phyloP scores from a whole-genome alignment of 2,329 filamentous ascomycete species.

The Parascedosporium putredinis region DNA sequence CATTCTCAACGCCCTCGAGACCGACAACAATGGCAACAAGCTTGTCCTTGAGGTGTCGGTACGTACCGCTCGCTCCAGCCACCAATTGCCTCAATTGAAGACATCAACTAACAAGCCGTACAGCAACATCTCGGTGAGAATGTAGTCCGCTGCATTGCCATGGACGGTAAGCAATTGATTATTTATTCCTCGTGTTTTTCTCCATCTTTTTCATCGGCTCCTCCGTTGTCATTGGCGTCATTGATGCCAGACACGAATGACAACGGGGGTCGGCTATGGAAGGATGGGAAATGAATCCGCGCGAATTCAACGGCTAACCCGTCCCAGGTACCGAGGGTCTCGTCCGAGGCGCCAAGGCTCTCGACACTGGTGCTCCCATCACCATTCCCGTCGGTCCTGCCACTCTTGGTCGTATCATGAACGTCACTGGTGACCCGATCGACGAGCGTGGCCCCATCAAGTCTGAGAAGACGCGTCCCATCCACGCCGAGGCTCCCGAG shows the following conservation, averaged over 20 bases:
- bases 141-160: slow-evolving; percentile 99
- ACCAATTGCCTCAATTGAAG: not conserved
- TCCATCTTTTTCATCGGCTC: not conserved
- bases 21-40: slow-evolving; percentile 84
- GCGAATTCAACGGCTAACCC: slow-evolving; percentile 7
- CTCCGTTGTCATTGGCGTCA: too few relatives aligned
- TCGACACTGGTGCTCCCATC: slow-evolving; percentile 90
- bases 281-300: slow-evolving; percentile 3
- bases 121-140: slow-evolving; percentile 99
- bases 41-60: slow-evolving; percentile 94
- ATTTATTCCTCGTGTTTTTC: slow-evolving; percentile 9
- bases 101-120: slow-evolving; percentile 25
- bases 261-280: not conserved
- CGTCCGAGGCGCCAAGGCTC: slow-evolving; percentile 75
- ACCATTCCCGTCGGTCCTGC: slow-evolving; percentile 87
- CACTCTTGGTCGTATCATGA: slow-evolving; percentile 98
- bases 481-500: slow-evolving; percentile 85
- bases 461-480: slow-evolving; percentile 74
- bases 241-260: too few relatives aligned
- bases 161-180: slow-evolving; percentile 72
- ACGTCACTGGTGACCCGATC: slow-evolving; percentile 99
- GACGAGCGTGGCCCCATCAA: slow-evolving; percentile 99
- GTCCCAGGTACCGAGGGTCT: slow-evolving; percentile 97
- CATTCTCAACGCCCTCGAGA: slow-evolving; percentile 95
- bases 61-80: slow-evolving; percentile 27